Conservation (phyloP, 1,284 basidiomycete species). For the Ustilago tritici region DNA sequence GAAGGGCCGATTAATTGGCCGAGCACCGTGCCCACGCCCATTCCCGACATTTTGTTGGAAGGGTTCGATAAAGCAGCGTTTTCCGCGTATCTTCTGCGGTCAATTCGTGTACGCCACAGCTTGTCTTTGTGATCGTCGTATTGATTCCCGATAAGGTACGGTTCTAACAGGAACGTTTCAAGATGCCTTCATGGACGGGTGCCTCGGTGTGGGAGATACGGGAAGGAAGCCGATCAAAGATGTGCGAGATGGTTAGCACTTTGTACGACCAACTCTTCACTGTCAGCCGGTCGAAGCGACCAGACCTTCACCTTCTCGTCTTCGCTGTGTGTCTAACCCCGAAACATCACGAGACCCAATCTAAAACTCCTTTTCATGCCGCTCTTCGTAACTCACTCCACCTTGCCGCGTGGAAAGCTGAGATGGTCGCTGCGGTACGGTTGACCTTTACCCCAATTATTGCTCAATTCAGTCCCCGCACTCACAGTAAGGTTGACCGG, state of each 20-base stretch:
- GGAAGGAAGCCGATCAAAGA: background rate
- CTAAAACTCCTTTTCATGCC: background rate
- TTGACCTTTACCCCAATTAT: background rate
- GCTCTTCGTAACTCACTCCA: background rate
- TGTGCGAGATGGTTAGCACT: background rate
- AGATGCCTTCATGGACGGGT: background rate
- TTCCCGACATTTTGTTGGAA: background rate
- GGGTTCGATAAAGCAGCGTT: background rate
- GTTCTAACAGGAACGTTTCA: background rate
- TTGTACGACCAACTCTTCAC: background rate
- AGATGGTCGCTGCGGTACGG: background rate
- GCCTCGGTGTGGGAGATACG: background rate
- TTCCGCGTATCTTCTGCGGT: slow-evolving; percentile 4
- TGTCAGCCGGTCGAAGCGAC: background rate
- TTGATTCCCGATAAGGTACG: background rate
- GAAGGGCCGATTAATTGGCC: background rate
- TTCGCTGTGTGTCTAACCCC: background rate
- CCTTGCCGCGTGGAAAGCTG: background rate
- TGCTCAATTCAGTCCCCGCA: too few relatives aligned
- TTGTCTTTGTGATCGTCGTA: background rate
- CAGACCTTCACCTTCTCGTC: background rate
- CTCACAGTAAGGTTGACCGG: too few relatives aligned
- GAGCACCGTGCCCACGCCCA: background rate
- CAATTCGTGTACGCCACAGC: background rate
- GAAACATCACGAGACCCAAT: background rate